Conservation (phyloP, 73 alveolate species). For the Paramecium sexaurelia region DNA sequence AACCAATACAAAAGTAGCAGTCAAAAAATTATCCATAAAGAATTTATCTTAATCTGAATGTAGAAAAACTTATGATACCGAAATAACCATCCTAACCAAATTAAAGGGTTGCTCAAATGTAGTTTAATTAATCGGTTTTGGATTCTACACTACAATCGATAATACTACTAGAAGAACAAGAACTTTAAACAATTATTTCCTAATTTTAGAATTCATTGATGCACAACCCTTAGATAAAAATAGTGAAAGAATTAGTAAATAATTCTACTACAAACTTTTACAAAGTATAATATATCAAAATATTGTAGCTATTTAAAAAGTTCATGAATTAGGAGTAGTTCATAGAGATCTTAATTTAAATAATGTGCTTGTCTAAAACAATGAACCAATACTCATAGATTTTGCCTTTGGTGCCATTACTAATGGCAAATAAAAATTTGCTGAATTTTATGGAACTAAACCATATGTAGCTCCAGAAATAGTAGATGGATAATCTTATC, state of each 20-base stretch:
- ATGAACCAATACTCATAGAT: neutral
- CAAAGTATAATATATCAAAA: neutral
- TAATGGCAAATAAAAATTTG: constrained; percentile 1
- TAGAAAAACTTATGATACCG: constrained; percentile 18
- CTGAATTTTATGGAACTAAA: constrained; percentile 50
- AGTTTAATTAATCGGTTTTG: constrained; percentile 6
- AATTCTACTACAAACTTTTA: neutral
- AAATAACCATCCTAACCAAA: neutral
- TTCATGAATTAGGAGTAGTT: constrained; percentile 6
- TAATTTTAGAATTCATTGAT: constrained; percentile 8
- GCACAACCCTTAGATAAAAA: neutral
- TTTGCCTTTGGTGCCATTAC: constrained; percentile 16
- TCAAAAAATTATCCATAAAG: neutral
- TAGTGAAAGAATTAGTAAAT: neutral
- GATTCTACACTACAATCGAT: neutral
- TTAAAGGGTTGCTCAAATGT: neutral
- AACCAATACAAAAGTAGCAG: neutral
- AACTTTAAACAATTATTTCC: constrained; percentile 4
- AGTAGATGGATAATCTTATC: constrained; percentile 11
- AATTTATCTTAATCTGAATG: neutral
- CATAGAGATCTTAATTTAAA: constrained; percentile 48
- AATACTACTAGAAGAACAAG: neutral
- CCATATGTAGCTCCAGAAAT: constrained; percentile 55
- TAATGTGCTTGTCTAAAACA: neutral
- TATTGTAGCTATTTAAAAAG: neutral